Evolutionary conservation across 345 rosid genomes (phyloP).

Genomic region (Populus tremula): DNA sequence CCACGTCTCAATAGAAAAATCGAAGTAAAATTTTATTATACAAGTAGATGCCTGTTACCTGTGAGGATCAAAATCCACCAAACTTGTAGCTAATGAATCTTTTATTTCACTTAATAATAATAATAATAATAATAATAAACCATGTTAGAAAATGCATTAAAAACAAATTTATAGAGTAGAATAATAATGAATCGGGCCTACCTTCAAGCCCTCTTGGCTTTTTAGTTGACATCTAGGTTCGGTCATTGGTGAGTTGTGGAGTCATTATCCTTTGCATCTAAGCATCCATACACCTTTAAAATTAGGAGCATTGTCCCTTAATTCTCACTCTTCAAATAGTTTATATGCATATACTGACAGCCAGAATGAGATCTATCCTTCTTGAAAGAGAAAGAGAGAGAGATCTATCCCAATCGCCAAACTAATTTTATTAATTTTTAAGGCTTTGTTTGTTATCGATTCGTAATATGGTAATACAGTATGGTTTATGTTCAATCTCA

Average conservation of each 20-base stretch:
- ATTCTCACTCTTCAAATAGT: background rate
- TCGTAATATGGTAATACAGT: rapidly evolving
- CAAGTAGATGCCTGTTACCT: no score
- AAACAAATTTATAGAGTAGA: background rate
- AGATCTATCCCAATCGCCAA: no score
- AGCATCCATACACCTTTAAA: background rate
- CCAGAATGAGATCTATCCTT: no score
- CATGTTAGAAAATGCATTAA: no score
- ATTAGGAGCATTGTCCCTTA: background rate
- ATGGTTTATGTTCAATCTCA: no score
- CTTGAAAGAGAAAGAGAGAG: no score
- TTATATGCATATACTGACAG: no score
- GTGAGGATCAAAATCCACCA: background rate
- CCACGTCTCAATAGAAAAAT: background rate
- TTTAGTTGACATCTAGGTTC: background rate
- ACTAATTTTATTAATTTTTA: no score
- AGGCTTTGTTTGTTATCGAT: no score
- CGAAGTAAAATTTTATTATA: no score
- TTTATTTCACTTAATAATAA: no score
- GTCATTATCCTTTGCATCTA: background rate
- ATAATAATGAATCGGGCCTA: background rate
- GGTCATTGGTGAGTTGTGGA: background rate
- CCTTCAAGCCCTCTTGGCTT: background rate
- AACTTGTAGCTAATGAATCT: background rate
- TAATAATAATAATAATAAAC: no score